These are phyloP conservation scores for Lyophyllum shimeji DNA, from an alignment of 768 basidiomycete species.

Conservation along the genomic window DNA sequence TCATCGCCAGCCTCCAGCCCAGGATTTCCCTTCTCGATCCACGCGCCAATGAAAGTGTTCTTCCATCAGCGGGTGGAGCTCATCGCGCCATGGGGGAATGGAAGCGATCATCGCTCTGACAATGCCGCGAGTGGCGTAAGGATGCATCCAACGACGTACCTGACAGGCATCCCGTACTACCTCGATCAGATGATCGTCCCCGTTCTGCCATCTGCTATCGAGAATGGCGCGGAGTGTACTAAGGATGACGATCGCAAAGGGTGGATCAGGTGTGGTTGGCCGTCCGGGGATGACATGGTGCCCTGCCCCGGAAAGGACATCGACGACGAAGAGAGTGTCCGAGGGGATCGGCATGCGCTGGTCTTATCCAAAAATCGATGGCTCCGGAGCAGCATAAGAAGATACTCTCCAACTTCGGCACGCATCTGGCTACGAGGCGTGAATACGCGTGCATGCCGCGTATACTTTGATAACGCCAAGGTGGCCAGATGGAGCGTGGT, in stretches of 20 bases:
- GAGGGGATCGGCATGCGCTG: not conserved
- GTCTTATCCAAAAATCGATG: constrained; percentile 14
- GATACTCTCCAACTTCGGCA: constrained; percentile 21
- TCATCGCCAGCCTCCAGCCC: constrained; percentile 20
- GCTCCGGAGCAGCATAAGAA: constrained; percentile 16
- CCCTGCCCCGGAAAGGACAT: constrained; percentile 18
- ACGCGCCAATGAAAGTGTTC: constrained; percentile 65
- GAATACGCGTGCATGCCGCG: constrained; percentile 58
- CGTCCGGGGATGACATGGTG: constrained; percentile 20
- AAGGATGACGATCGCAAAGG: constrained; percentile 17
- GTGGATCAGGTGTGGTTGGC: constrained; percentile 27
- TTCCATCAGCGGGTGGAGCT: constrained; percentile 62
- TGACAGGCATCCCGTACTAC: constrained; percentile 46
- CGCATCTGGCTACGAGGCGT: constrained; percentile 45
- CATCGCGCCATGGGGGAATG: constrained; percentile 21
- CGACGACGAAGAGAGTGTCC: not conserved
- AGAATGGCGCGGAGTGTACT: constrained; percentile 14
- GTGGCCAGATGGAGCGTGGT: constrained; percentile 10
- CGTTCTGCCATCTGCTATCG: constrained; percentile 21
- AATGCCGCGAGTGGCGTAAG: not conserved
- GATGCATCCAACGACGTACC: constrained; percentile 37
- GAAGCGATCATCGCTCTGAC: constrained; percentile 10
- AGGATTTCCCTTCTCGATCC: constrained; percentile 61
- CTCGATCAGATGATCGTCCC: constrained; percentile 41
- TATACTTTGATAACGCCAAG: constrained; percentile 46